Base-by-base conservation (phyloP, 1,284 basidiomycete genomes). In the Puccinia novopanici region DNA sequence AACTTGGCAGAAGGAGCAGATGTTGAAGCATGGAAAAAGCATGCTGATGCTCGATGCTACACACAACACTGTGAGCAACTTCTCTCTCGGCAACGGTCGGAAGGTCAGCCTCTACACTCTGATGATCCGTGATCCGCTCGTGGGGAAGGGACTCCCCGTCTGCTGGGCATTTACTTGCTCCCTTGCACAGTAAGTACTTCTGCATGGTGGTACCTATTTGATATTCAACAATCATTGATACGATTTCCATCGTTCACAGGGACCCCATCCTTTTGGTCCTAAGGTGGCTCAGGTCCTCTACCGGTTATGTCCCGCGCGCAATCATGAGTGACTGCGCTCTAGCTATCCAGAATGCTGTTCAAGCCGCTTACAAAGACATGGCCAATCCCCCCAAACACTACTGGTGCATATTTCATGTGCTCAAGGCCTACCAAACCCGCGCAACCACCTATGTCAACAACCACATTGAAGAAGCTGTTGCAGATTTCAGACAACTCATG, bases 41-140 rank as follows among this genome's bases (percentile, higher is more conserved):
- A 63, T 63, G 15, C 5, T 63, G 15, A 5, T 63, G 59, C 6
- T 63, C 30, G 59, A 63, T 37, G 10, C 17, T 15, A 63, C 59
- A 34, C 59, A 63, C 59, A 63, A 63, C 19, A 6, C 13, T 6
- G 59, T 63, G 9, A 63, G 5, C 19, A 63, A 30, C 17, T 5
- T 27, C 34, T 63, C 9, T 27, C 34, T 30, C 15, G 6, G 15
- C 9, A 19, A 63, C 59, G 27, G 59, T 17, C 13, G 12, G 17
- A 63, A 63, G 27, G 59, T 63, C 27, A 63, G 59, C 34, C 27
- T 63, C 6, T 63, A 63, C 59, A 63, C 59, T 63, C 15, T 63
- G 15, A 34, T 63, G 13, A 34, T 63, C 27, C 27, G 59, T 63
- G 59, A 63, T 63, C 27, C 59, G 6, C 13, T 37, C 9, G 59